A percentile compares a stretch with the other conserved stretches of the same genome.
Conservation (phyloP, 331 rosid species). For the Saraca asoca region DNA sequence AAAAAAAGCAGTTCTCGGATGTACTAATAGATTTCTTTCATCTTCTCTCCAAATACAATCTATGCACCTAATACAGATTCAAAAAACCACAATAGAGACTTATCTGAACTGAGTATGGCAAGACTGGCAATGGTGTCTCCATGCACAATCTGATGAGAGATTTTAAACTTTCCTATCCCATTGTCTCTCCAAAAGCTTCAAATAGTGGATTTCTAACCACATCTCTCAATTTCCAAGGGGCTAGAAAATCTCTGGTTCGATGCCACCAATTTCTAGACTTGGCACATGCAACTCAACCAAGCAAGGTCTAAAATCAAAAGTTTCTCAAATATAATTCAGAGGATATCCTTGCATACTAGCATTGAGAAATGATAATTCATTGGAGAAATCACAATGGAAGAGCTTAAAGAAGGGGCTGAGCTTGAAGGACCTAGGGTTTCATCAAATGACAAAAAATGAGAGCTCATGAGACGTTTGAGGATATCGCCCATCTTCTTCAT, state of each 20-base stretch:
- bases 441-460: too few species aligned
- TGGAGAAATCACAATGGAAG: too few species aligned
- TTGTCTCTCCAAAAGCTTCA: slow-evolving; percentile 91
- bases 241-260: slow-evolving; percentile 60
- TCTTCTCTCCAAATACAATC: too few species aligned
- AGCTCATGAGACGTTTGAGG: too few species aligned
- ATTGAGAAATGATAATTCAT: slow-evolving; percentile 77
- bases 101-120: slow-evolving; percentile 89
- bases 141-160: slow-evolving; percentile 65
- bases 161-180: slow-evolving; percentile 68
- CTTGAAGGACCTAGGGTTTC: too few species aligned
- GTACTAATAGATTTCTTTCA: too few species aligned
- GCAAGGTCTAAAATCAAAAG: slow-evolving; percentile 81
- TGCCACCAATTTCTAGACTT: slow-evolving; percentile 79
- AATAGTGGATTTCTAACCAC: slow-evolving; percentile 69
- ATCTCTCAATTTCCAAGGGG: slow-evolving; percentile 69
- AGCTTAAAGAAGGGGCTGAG: too few species aligned
- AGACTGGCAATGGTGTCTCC: slow-evolving; percentile 88
- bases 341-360: slow-evolving; percentile 71
- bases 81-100: too few species aligned
- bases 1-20: too few species aligned
- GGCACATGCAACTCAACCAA: slow-evolving; percentile 80
- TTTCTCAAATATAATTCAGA: slow-evolving; percentile 73
- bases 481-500: slow-evolving; percentile 44
- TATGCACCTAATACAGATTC: too few species aligned